A percentile compares a stretch with the other conserved stretches of the same genome.
Evolutionary conservation across 2,329 filamentous ascomycete genomes (phyloP).

Genomic region (Penicillium sclerotigenum): DNA sequence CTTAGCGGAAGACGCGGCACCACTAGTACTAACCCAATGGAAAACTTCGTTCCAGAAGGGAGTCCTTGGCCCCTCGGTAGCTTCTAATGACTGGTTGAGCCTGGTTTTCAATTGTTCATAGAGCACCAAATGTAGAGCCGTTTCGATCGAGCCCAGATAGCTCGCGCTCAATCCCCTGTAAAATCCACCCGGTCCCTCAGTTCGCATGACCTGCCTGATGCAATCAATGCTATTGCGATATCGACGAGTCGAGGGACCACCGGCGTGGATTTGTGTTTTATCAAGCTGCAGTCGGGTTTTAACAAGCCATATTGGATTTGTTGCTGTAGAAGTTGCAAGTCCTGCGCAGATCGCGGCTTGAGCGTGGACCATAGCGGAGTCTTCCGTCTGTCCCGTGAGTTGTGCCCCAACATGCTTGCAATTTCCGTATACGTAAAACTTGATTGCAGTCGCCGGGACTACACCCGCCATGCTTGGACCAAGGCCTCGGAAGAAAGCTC

Average conservation of each 20-base stretch:
- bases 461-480: conserved; percentile 41
- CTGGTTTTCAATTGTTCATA: conserved; percentile 37
- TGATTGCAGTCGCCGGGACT: conserved; percentile 40
- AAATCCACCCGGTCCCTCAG: conserved; percentile 81
- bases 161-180: conserved; percentile 85
- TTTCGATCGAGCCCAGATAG: conserved; percentile 38
- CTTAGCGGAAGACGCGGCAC: conserved; percentile 36
- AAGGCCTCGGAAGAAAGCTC: conserved; percentile 37
- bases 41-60: conserved; percentile 25
- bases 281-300: conserved; percentile 67
- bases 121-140: conserved; percentile 35
- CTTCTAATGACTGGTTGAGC: conserved; percentile 20
- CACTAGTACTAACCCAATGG: conserved; percentile 33
- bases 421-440: conserved; percentile 41
- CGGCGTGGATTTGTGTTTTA: conserved; percentile 30
- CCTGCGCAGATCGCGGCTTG: conserved; percentile 37
- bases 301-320: conserved; percentile 47
- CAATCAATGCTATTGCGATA: conserved; percentile 65
- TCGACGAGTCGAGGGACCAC: conserved; percentile 29
- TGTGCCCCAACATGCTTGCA: conserved; percentile 36
- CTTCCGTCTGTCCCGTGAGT: conserved; percentile 27
- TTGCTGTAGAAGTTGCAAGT: conserved; percentile 36
- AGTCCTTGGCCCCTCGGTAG: conserved; percentile 18
- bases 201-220: conserved; percentile 67
- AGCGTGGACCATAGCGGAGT: conserved; percentile 33